Evolutionary conservation across 1,284 basidiomycete genomes (phyloP).

Genomic region (Ustilago trichophora): DNA sequence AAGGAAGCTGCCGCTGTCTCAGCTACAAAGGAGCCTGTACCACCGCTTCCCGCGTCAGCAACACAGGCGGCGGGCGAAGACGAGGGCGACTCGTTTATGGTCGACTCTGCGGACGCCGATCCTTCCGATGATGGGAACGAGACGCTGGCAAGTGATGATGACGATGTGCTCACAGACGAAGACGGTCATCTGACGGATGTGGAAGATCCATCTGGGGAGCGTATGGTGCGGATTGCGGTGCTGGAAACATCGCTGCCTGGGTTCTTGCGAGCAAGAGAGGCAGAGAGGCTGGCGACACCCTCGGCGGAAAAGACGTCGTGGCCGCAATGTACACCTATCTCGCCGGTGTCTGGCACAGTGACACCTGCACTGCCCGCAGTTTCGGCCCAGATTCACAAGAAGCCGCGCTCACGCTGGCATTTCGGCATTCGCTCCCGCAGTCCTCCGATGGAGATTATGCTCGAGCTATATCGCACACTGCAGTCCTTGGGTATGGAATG

Average conservation of each 20-base stretch:
- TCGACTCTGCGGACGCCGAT: slow-evolving; percentile 47
- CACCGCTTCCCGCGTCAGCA: slow-evolving; percentile 15
- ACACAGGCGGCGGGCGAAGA: slow-evolving; percentile 24
- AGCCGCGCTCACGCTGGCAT: slow-evolving; percentile 78
- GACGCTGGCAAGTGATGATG: slow-evolving; percentile 51
- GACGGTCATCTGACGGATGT: slow-evolving; percentile 43
- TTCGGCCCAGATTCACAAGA: slow-evolving; percentile 38
- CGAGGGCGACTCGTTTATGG: slow-evolving; percentile 19
- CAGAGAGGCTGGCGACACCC: slow-evolving; percentile 34
- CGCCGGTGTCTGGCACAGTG: slow-evolving; percentile 5
- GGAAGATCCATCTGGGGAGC: slow-evolving; percentile 44
- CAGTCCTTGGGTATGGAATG: slow-evolving; percentile 96
- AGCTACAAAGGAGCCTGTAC: slow-evolving; percentile 18
- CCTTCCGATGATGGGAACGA: slow-evolving; percentile 53
- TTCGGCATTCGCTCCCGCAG: slow-evolving; percentile 95
- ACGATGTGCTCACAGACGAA: slow-evolving; percentile 51
- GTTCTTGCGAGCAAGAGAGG: slow-evolving; percentile 29
- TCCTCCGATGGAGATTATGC: slow-evolving; percentile 98
- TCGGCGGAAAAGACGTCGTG: slow-evolving; percentile 39
- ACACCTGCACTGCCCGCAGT: slow-evolving; percentile 17
- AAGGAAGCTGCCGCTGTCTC: slow-evolving; percentile 9
- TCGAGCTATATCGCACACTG: slow-evolving; percentile 94
- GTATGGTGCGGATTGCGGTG: slow-evolving; percentile 43
- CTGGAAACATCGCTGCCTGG: slow-evolving; percentile 56
- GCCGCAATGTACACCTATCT: slow-evolving; percentile 35